Base-by-base conservation (phyloP, 495 filamentous ascomycete species). In the Hypoxylon subgilvum region DNA sequence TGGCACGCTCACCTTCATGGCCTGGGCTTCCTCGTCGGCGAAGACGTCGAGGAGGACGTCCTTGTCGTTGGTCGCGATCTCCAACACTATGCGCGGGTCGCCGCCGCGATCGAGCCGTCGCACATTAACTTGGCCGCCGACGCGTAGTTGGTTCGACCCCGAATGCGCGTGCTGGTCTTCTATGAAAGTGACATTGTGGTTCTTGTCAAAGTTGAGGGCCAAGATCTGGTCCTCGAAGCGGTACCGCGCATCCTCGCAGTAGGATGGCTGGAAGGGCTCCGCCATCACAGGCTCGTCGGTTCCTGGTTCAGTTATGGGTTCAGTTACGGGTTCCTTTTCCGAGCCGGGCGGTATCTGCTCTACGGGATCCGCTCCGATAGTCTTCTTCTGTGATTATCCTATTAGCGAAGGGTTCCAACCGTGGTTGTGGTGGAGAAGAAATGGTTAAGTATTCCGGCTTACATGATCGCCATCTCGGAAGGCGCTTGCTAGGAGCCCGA, bases 61-160 rank as follows among this genome's bases (percentile, higher is more conserved):
- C 17, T 71, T 69, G 55, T 76, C 70, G 51, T 74, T 77, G 50
- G 71, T 70, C 13, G 52, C 54, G 25, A 72, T 63, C 19, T 79
- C 72, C 4, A 80, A 4, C 0, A 73, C 68, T 32, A 77, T 42
- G 0, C 67, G 62, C 0, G 76, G 68, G 25, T 53, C 44, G 13
- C 55, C 44, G 6, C 60, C 65, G 17, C 51, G 38, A 22, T 54
- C 62, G 13, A 70, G 61, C 1, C 67, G 67, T 32, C 76, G 76
- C 25, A 80, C 36, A 34, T 75, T 52, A 30, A 80, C 54, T 27
- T 72, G 59, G 14, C 77, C 77, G 23, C 66, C 70, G 19, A 77
- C 61, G 23, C 61, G 68, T 22, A 77, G 63, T 18, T 52, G 34
- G 18, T 22, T 31, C n/a, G 49, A 40, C n/a, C 51, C 44, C 12